Conservation (phyloP, 2,329 filamentous ascomycete genomes). For the Piedraia hortae region DNA sequence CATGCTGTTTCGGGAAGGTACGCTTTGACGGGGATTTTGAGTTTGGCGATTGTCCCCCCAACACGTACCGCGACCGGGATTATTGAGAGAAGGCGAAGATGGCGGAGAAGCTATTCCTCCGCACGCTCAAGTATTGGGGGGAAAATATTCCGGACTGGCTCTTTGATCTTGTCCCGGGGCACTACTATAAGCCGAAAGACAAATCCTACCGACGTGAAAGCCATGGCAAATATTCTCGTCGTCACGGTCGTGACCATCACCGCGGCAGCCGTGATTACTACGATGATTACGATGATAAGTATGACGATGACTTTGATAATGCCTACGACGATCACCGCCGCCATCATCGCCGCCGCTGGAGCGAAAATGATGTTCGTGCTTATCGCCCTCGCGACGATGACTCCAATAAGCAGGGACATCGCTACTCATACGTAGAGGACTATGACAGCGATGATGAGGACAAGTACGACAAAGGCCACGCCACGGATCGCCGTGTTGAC, state of each 20-base stretch:
- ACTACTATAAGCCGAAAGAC: constrained; percentile 12
- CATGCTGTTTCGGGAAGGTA: neutral
- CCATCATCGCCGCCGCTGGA: constrained; percentile 5
- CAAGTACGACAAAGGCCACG: constrained; percentile 3
- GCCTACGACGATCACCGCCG: constrained; percentile 6
- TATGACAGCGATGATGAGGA: constrained; percentile 5
- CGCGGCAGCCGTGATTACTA: constrained; percentile 3
- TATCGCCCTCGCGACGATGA: too few species aligned
- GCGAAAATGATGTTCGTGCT: too few species aligned
- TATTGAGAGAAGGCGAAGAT: neutral
- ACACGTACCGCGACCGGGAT: neutral
- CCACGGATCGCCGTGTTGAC: constrained; percentile 2
- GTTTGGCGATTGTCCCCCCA: too few species aligned
- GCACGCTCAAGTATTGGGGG: constrained; percentile 7
- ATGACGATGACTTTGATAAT: constrained; percentile 6
- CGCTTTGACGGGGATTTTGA: too few species aligned
- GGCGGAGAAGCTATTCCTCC: constrained; percentile 8
- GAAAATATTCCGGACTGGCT: constrained; percentile 15
- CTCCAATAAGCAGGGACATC: constrained; percentile 1
- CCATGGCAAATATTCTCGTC: constrained; percentile 7
- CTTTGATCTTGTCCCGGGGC: constrained; percentile 14
- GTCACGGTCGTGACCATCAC: constrained; percentile 3
- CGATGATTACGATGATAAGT: constrained; percentile 7
- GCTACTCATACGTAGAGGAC: constrained; percentile 5
- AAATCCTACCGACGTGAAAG: constrained; percentile 3